Percentiles rank a stretch among this genome's conserved stretches.
Conservation (phyloP, 495 filamentous ascomycete species). For the Astrocystis sublimbata region DNA sequence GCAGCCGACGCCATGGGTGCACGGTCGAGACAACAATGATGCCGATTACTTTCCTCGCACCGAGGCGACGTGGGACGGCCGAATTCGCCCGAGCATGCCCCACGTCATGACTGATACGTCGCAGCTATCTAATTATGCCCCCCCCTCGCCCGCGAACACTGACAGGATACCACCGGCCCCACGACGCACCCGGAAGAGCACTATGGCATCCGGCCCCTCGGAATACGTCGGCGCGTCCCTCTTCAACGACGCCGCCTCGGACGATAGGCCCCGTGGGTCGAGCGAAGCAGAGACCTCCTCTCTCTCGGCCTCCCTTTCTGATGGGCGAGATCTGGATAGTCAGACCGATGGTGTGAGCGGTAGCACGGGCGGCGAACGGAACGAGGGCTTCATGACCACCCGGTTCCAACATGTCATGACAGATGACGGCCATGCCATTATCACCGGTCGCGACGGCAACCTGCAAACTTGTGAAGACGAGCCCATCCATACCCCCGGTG, state of each 20-base stretch:
- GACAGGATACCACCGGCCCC: neutral
- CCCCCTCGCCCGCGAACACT: slow-evolving; percentile 5
- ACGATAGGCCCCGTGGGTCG: slow-evolving; percentile 27
- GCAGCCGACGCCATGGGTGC: slow-evolving; percentile 36
- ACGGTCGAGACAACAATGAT: slow-evolving; percentile 34
- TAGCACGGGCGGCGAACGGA: slow-evolving; percentile 28
- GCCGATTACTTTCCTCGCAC: slow-evolving; percentile 30
- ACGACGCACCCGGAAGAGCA: slow-evolving; percentile 24
- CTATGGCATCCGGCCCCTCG: slow-evolving; percentile 12
- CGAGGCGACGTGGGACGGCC: slow-evolving; percentile 30
- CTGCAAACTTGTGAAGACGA: slow-evolving; percentile 89
- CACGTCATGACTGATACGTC: slow-evolving; percentile 15
- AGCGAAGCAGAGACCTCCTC: slow-evolving; percentile 9
- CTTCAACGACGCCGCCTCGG: slow-evolving; percentile 38
- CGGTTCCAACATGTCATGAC: slow-evolving; percentile 81
- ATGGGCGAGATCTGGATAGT: slow-evolving; percentile 1
- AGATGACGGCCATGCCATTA: slow-evolving; percentile 79
- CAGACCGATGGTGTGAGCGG: slow-evolving; percentile 19
- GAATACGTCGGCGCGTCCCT: slow-evolving; percentile 35
- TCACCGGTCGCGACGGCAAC: slow-evolving; percentile 72
- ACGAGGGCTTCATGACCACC: slow-evolving; percentile 55
- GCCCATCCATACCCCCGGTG: slow-evolving; percentile 88
- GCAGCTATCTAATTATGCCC: slow-evolving; percentile 5
- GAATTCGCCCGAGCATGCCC: slow-evolving; percentile 18
- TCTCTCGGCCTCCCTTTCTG: neutral